Percentiles rank a stretch among this genome's conserved stretches.
Evolutionary conservation across 768 basidiomycete genomes (phyloP).

Genomic region (Leccinum rimulosum): DNA sequence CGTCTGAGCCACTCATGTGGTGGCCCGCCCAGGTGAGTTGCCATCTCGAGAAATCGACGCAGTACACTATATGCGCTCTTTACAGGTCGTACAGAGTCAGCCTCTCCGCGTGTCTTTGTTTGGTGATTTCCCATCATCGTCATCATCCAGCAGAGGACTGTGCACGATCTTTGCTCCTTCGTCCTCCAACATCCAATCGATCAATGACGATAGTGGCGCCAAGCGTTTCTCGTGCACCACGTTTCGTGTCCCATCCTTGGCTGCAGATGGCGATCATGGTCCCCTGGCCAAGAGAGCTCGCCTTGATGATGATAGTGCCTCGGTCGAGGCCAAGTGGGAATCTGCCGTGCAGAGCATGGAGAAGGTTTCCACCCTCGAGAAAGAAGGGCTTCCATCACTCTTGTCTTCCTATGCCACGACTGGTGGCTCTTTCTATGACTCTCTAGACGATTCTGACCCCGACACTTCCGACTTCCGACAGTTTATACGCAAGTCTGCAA

Average conservation of each 20-base stretch:
- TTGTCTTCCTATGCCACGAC: constrained; percentile 28
- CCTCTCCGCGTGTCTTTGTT: constrained; percentile 32
- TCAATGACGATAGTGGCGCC: constrained; percentile 31
- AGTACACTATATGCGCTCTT: constrained; percentile 8
- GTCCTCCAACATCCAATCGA: constrained; percentile 41
- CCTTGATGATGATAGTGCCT: constrained; percentile 24
- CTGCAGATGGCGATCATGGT: constrained; percentile 1
- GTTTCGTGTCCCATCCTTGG: constrained; percentile 25
- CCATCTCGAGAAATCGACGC: background rate
- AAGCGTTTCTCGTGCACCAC: constrained; percentile 44
- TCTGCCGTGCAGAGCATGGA: constrained; percentile 47
- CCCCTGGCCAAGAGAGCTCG: constrained; percentile 51
- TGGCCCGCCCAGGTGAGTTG: constrained; percentile 67
- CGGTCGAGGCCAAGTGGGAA: constrained; percentile 43
- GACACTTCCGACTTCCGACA: constrained; percentile 14
- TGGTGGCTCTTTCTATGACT: constrained; percentile 22
- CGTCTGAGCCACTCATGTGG: constrained; percentile 43
- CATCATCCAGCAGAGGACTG: constrained; percentile 22
- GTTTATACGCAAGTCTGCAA: background rate
- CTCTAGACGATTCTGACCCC: constrained; percentile 27
- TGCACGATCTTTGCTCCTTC: constrained; percentile 35
- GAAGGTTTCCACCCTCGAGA: constrained; percentile 39
- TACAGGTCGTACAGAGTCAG: constrained; percentile 25
- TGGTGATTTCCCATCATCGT: constrained; percentile 29
- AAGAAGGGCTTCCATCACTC: constrained; percentile 49